Evolutionary conservation across 495 filamentous ascomycete genomes (phyloP).

Genomic region (Talaromyces proteolyticus): DNA sequence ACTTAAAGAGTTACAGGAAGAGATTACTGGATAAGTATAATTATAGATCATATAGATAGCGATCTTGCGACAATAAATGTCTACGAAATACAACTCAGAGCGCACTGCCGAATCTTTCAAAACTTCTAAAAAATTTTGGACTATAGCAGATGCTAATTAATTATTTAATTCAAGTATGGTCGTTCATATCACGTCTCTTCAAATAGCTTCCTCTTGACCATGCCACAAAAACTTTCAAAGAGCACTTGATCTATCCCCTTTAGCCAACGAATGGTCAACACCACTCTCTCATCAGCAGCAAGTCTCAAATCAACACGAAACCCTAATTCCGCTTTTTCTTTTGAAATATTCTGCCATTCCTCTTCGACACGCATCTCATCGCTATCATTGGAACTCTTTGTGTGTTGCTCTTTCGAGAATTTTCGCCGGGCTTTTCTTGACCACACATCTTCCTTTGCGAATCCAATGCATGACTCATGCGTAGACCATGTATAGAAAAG

Average conservation of each 20-base stretch:
- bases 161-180: too few species aligned
- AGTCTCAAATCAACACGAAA: constrained; percentile 38
- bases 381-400: constrained; percentile 1
- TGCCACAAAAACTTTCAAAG: constrained; percentile 87
- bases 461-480: constrained; percentile 42
- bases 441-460: constrained; percentile 64
- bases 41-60: too few species aligned
- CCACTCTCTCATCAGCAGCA: constrained; percentile 15
- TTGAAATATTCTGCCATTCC: constrained; percentile 21
- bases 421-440: constrained; percentile 58
- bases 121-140: too few species aligned
- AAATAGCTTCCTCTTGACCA: constrained; percentile 56
- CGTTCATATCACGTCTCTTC: too few species aligned
- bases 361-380: constrained; percentile 8
- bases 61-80: too few species aligned
- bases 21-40: constrained; percentile 19
- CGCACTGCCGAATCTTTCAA: too few species aligned
- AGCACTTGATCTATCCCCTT: constrained; percentile 67
- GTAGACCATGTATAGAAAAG: constrained; percentile 48
- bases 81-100: too few species aligned
- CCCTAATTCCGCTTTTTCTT: constrained; percentile 28
- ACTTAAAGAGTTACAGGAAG: constrained; percentile 45
- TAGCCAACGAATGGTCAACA: constrained; percentile 62
- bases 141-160: too few species aligned
- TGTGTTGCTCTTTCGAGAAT: constrained; percentile 23